Evolutionary conservation across 108 stramenopile genomes (phyloP).

Genomic region (Mayamaea pseudoterrestris): DNA sequence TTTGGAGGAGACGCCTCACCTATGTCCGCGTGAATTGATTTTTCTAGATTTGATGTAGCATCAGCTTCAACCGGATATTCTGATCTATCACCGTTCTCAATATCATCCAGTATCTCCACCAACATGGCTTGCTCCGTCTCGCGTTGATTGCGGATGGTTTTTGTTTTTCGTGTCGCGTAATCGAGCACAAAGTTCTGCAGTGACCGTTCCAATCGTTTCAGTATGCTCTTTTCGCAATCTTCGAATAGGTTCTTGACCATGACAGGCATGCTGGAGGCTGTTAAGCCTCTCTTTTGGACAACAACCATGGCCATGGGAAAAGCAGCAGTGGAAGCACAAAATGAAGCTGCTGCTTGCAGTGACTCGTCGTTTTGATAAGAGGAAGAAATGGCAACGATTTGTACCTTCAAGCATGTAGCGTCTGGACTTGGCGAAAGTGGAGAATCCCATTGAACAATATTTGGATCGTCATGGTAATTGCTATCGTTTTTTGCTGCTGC

Average conservation of each 20-base stretch:
- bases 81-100: slow-evolving; percentile 1
- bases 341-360: slow-evolving; percentile 7
- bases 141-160: neutral
- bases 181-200: slow-evolving; percentile 63
- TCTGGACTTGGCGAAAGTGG: slow-evolving; percentile 39
- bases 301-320: slow-evolving; percentile 77
- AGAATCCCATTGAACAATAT: slow-evolving; percentile 51
- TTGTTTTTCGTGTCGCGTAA: slow-evolving; percentile 15
- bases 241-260: slow-evolving; percentile 54
- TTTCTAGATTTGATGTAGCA: slow-evolving; percentile 3
- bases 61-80: neutral
- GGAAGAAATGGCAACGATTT: slow-evolving; percentile 67
- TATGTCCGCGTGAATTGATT: neutral
- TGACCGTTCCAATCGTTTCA: slow-evolving; percentile 55
- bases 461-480: slow-evolving; percentile 8
- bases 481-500: slow-evolving; percentile 1
- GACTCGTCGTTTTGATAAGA: slow-evolving; percentile 11
- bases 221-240: slow-evolving; percentile 57
- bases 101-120: neutral
- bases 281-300: slow-evolving; percentile 15
- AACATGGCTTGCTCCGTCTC: slow-evolving; percentile 9
- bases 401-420: slow-evolving; percentile 53
- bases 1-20: neutral
- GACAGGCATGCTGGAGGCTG: slow-evolving; percentile 8
- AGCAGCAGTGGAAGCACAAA: neutral